phyloP scores from a whole-genome alignment of 2,329 filamentous ascomycete species.

The Coniochaeta sp. region DNA sequence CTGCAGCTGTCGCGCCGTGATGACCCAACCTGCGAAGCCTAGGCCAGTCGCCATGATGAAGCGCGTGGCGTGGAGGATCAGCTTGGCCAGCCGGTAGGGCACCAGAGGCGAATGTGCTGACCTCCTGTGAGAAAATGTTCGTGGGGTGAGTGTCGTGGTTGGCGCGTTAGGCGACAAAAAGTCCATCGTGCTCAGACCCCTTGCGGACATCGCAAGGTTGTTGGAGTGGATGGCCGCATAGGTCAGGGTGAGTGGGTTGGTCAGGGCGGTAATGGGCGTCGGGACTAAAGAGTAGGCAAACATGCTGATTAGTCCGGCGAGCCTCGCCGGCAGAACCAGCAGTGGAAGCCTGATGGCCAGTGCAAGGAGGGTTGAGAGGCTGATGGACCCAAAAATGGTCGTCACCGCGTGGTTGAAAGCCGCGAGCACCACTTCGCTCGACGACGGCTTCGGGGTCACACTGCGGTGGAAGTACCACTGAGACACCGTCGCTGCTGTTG shows the following conservation, averaged over 20 bases:
- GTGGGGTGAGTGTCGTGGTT: constrained; percentile 62
- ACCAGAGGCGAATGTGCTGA: constrained; percentile 44
- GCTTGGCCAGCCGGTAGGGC: constrained; percentile 84
- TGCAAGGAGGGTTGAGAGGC: constrained; percentile 75
- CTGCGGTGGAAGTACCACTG: constrained; percentile 99
- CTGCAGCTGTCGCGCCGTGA: constrained; percentile 72
- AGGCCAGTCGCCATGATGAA: constrained; percentile 86
- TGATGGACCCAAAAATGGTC: constrained; percentile 87
- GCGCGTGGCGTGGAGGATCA: constrained; percentile 83
- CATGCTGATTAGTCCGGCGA: constrained; percentile 56
- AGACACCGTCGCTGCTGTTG: constrained; percentile 89
- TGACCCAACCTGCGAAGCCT: constrained; percentile 95
- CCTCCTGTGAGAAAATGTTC: constrained; percentile 32
- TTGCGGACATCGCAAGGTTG: constrained; percentile 68
- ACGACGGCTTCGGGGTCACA: constrained; percentile 67
- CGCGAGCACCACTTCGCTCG: constrained; percentile 73
- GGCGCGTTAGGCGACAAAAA: constrained; percentile 69
- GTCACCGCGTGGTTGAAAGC: constrained; percentile 76
- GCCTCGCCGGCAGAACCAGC: constrained; percentile 69
- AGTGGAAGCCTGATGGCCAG: constrained; percentile 79
- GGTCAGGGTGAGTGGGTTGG: constrained; percentile 85
- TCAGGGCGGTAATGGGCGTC: constrained; percentile 75
- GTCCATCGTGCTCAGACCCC: constrained; percentile 73
- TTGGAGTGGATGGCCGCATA: constrained; percentile 93
- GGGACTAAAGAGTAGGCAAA: constrained; percentile 68